Evolutionary conservation across 345 rosid species (phyloP).

Genomic region (Raphanus sativus): DNA sequence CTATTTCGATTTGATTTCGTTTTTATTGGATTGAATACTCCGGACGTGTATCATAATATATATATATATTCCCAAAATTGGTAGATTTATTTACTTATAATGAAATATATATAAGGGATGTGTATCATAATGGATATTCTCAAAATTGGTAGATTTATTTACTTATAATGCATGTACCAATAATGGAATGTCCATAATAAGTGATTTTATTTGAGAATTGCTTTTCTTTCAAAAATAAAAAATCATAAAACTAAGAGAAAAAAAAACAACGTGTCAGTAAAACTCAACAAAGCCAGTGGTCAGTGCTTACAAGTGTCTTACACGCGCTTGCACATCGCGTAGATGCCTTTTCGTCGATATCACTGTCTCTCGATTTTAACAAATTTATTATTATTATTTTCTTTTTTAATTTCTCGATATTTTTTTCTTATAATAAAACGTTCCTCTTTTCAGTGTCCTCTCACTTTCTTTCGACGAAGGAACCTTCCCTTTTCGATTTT

Average conservation of each 20-base stretch:
- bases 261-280: slow-evolving; percentile 1
- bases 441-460: slow-evolving; percentile 38
- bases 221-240: no score
- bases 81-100: not conserved
- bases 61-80: not conserved
- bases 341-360: not conserved
- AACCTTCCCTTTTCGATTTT: slow-evolving; percentile 25
- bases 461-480: slow-evolving; percentile 31
- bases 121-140: not conserved
- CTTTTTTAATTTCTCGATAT: not conserved
- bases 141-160: not conserved
- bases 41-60: not conserved
- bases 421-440: slow-evolving; percentile 5
- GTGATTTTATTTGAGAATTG: not conserved
- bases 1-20: no score
- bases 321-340: slow-evolving; percentile 26
- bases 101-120: not conserved
- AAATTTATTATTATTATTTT: not conserved
- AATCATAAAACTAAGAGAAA: not conserved
- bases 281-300: slow-evolving; percentile 16
- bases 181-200: not conserved
- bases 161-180: not conserved
- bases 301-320: not conserved
- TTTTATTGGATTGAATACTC: no score
- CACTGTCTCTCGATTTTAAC: slow-evolving; percentile 27